These are phyloP conservation scores for Exophiala xenobiotica DNA, from an alignment of 2,329 filamentous ascomycete genomes.

Conservation along the genomic window DNA sequence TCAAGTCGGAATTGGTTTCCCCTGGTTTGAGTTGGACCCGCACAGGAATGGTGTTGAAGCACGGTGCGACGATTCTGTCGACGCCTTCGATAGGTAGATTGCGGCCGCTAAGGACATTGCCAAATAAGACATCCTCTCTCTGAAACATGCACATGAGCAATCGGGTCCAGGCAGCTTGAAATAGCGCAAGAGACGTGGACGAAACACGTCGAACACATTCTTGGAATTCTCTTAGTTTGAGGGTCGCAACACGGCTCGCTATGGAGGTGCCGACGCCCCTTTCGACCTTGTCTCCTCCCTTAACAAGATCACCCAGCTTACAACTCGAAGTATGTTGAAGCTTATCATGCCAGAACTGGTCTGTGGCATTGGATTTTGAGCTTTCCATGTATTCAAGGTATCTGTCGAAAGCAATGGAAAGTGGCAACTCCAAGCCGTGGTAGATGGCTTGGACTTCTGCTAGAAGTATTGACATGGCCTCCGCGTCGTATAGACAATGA, in stretches of 20 bases:
- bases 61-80: slow-evolving; percentile 76
- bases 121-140: slow-evolving; percentile 73
- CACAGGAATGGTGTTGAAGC: slow-evolving; percentile 84
- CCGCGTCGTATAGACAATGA: slow-evolving; percentile 84
- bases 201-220: slow-evolving; percentile 48
- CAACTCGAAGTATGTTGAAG: slow-evolving; percentile 42
- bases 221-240: slow-evolving; percentile 14
- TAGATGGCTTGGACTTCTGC: slow-evolving; percentile 67
- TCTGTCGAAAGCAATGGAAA: slow-evolving; percentile 56
- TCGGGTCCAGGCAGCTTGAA: slow-evolving; percentile 72
- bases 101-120: slow-evolving; percentile 79
- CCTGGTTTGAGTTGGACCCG: slow-evolving; percentile 55
- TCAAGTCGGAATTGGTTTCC: slow-evolving; percentile 56
- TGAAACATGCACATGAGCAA: slow-evolving; percentile 59
- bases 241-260: neutral
- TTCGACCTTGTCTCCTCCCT: neutral
- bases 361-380: slow-evolving; percentile 49
- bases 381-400: slow-evolving; percentile 63
- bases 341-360: slow-evolving; percentile 63
- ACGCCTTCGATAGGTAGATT: slow-evolving; percentile 64
- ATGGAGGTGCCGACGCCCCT: neutral
- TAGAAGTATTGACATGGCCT: slow-evolving; percentile 69
- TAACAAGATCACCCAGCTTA: slow-evolving; percentile 17
- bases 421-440: slow-evolving; percentile 46
- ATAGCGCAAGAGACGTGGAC: slow-evolving; percentile 65